These are phyloP conservation scores for Monoraphidium neglectum DNA, from an alignment of 139 green algal genomes.

Conservation along the genomic window DNA sequence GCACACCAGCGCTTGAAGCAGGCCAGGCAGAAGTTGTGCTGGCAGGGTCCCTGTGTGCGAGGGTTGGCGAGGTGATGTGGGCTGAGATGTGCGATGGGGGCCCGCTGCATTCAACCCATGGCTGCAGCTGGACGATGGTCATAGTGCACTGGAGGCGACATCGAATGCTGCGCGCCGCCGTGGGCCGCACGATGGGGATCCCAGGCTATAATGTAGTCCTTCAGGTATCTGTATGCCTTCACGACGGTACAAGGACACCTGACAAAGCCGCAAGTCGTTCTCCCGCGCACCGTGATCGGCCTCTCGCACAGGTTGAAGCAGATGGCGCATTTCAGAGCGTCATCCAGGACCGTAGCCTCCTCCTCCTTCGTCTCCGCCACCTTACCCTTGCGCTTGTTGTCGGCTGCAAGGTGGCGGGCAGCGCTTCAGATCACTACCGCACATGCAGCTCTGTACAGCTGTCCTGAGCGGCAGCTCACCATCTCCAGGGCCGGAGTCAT, in stretches of 20 bases:
- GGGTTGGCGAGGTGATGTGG: background rate
- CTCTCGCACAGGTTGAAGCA: conserved; percentile 86
- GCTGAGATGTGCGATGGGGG: background rate
- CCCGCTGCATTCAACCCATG: too few relatives aligned
- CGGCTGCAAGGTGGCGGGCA: too few relatives aligned
- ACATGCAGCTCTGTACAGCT: conserved; percentile 35
- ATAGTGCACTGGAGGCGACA: too few relatives aligned
- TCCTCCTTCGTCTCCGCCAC: background rate
- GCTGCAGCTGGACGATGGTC: too few relatives aligned
- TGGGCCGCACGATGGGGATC: too few relatives aligned
- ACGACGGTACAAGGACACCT: too few relatives aligned
- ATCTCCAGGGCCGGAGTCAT: background rate
- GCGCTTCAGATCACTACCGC: too few relatives aligned
- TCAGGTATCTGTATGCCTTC: too few relatives aligned
- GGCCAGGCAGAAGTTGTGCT: conserved; percentile 97
- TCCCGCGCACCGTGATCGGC: conserved; percentile 80
- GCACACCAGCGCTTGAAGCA: conserved; percentile 85
- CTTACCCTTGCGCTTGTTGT: background rate
- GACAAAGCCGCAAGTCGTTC: too few relatives aligned
- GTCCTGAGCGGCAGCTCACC: background rate
- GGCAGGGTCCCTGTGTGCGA: conserved; percentile 81
- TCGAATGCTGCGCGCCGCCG: too few relatives aligned
- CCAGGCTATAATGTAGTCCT: too few relatives aligned
- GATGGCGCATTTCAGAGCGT: conserved; percentile 88
- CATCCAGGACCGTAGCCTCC: conserved; percentile 57